Conservation (phyloP, 495 filamentous ascomycete genomes). For the Lichenothelia convexa region DNA sequence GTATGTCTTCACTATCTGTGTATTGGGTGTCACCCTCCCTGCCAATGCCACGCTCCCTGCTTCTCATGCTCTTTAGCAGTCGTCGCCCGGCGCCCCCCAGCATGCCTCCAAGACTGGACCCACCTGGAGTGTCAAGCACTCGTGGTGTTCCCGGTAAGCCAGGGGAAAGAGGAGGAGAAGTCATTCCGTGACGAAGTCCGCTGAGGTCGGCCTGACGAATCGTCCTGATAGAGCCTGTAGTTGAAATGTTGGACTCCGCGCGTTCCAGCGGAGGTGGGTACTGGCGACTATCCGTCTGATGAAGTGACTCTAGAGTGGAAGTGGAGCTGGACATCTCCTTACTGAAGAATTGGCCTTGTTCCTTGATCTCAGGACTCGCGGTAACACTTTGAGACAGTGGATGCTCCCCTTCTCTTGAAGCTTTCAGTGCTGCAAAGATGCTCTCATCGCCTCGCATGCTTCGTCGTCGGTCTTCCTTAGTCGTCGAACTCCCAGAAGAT, state of each 20-base stretch:
- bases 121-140: constrained; percentile 30
- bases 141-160: constrained; percentile 27
- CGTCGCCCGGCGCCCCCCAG: constrained; percentile 38
- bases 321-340: constrained; percentile 15
- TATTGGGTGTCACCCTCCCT: background rate
- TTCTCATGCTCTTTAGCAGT: constrained; percentile 26
- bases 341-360: constrained; percentile 27
- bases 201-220: constrained; percentile 15
- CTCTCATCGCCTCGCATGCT: constrained; percentile 59
- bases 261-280: constrained; percentile 25
- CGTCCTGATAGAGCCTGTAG: constrained; percentile 42
- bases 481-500: constrained; percentile 38
- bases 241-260: constrained; percentile 39
- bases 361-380: constrained; percentile 45
- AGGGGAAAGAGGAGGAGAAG: constrained; percentile 13
- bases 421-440: constrained; percentile 33
- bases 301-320: constrained; percentile 11
- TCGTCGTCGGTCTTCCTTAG: constrained; percentile 36
- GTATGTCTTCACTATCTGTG: background rate
- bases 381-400: constrained; percentile 69
- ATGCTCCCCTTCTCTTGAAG: constrained; percentile 42
- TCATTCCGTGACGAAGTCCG: constrained; percentile 12
- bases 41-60: constrained; percentile 22
- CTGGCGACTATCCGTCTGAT: constrained; percentile 24
- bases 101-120: constrained; percentile 33